A percentile compares a stretch with the other conserved stretches of the same genome.
These are phyloP conservation scores for Neurospora africana DNA, from an alignment of 495 filamentous ascomycete genomes.

Conservation along the genomic window DNA sequence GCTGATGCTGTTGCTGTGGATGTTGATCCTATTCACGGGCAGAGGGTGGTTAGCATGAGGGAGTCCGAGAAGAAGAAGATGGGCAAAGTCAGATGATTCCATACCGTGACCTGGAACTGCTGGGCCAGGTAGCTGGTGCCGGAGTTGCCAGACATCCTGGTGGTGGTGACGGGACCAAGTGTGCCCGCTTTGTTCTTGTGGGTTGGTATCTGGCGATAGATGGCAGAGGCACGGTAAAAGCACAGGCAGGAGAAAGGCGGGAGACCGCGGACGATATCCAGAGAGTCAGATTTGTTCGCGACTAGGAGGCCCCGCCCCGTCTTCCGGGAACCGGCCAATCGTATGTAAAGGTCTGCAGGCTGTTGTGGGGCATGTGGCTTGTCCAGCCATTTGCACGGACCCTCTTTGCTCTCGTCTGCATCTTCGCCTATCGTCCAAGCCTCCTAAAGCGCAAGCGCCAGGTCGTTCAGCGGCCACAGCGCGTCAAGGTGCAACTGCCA, in stretches of 20 bases:
- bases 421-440: constrained; percentile 4
- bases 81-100: background rate
- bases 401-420: background rate
- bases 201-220: background rate
- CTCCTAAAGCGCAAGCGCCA: constrained; percentile 9
- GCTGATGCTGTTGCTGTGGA: background rate
- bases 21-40: background rate
- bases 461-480: background rate
- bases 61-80: background rate
- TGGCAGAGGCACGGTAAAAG: constrained; percentile 1
- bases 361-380: background rate
- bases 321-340: background rate
- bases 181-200: background rate
- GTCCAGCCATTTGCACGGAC: background rate
- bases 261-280: constrained; percentile 1
- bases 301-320: background rate
- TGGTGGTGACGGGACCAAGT: background rate
- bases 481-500: background rate
- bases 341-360: background rate
- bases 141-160: background rate
- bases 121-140: background rate
- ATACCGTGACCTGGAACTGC: constrained; percentile 4
- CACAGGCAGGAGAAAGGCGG: background rate
- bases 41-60: background rate
- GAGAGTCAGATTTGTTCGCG: constrained; percentile 1